Evolutionary conservation across 768 basidiomycete genomes (phyloP).

Genomic region (Boletellus ananas): DNA sequence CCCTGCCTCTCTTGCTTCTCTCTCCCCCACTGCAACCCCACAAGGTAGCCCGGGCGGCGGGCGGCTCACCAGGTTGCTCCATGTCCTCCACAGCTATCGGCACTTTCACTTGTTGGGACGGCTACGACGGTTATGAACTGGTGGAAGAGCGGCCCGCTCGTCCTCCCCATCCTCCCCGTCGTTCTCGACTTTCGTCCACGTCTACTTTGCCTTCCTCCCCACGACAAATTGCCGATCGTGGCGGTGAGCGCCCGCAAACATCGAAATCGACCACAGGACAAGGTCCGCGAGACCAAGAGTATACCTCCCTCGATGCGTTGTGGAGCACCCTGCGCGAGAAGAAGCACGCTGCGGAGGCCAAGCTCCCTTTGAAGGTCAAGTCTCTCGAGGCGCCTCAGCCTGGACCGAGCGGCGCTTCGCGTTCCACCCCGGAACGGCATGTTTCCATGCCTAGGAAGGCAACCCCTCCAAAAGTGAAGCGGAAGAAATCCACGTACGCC

Average conservation of each 20-base stretch:
- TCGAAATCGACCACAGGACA: constrained; percentile 12
- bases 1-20: constrained; percentile 13
- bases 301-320: constrained; percentile 48
- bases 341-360: constrained; percentile 65
- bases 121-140: constrained; percentile 27
- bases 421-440: constrained; percentile 24
- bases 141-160: constrained; percentile 16
- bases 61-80: constrained; percentile 11
- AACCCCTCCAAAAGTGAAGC: constrained; percentile 45
- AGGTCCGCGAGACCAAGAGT: constrained; percentile 22
- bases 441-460: constrained; percentile 22
- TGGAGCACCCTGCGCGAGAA: constrained; percentile 63
- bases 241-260: constrained; percentile 20
- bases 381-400: constrained; percentile 47
- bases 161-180: constrained; percentile 18
- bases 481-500: constrained; percentile 62
- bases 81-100: constrained; percentile 33
- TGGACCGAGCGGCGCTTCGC: constrained; percentile 19
- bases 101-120: constrained; percentile 34
- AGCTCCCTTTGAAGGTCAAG: constrained; percentile 65
- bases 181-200: constrained; percentile 21
- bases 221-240: constrained; percentile 16
- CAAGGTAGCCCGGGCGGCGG: constrained; percentile 20
- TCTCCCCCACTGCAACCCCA: constrained; percentile 18
- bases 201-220: constrained; percentile 10